These are phyloP conservation scores for Bidens hawaiensis DNA, from an alignment of 140 eudicot genomes.

Conservation along the genomic window DNA sequence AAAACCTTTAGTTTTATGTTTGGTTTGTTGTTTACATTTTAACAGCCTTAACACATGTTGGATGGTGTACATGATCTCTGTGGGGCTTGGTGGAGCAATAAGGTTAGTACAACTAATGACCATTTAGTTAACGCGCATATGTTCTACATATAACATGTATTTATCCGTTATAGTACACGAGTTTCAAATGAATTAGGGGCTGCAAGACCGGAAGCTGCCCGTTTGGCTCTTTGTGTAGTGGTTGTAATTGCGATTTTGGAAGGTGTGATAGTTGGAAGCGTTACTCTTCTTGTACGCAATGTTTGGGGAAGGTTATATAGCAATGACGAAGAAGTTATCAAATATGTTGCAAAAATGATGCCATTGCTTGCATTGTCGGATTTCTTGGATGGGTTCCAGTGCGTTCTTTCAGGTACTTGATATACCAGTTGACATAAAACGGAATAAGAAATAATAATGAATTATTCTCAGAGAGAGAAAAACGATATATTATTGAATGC, in stretches of 20 bases:
- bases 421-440: too few relatives aligned
- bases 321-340: conserved; percentile 57
- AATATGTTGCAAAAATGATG: conserved; percentile 57
- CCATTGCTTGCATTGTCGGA: conserved; percentile 61
- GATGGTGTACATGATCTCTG: conserved; percentile 77
- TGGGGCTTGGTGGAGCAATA: conserved; percentile 75
- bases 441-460: too few relatives aligned
- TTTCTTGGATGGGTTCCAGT: conserved; percentile 67
- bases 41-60: conserved; percentile 76
- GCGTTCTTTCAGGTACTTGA: conserved; percentile 60
- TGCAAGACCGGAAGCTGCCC: conserved; percentile 52
- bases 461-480: too few relatives aligned
- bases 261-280: conserved; percentile 42
- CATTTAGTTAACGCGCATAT: not conserved
- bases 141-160: conserved; percentile 5
- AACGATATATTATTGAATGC: too few relatives aligned
- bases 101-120: conserved; percentile 42
- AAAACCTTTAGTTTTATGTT: too few relatives aligned
- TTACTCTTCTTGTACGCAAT: conserved; percentile 54
- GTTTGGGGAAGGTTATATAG: conserved; percentile 76
- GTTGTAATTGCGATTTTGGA: conserved; percentile 51
- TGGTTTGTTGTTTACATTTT: conserved; percentile 11
- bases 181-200: conserved; percentile 82
- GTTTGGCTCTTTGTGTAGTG: conserved; percentile 45
- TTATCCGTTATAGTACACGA: conserved; percentile 45